Evolutionary conservation across 169 alveolate species (phyloP), one percentile per base, ranked within the genome.

Genomic region (Plasmodium vinckei): DNA sequence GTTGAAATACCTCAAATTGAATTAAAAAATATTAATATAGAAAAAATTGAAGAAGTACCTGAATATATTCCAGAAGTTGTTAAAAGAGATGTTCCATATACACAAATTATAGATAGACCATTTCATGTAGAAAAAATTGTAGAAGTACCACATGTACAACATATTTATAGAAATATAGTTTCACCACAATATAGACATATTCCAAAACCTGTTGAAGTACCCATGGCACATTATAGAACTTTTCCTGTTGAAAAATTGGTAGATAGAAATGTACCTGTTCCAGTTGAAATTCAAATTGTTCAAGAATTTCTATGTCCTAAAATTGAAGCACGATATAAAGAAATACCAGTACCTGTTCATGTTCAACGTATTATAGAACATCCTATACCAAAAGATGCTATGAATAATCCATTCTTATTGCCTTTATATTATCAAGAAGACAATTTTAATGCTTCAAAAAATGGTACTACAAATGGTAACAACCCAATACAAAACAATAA

Each of bases 121-220:
- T 89, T 75, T 56, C 97, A 94, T 72, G 97, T 95, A 23, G 98
- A 96, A 89, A 96, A 95, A 72, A 95, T 96, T 42, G 97, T 96
- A 5, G 98, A 96, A 65, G 98, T 96, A n/a, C 98, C 98, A 27
- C 97, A 96, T 71, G 94, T 96, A 23, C 94, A 95, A 93, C 97
- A 95, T 93, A 92, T 91, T 17, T 95, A 95, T 89, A 93, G 94
- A 92, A 95, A 95, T 72, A 97, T 95, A 71, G 94, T 94, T 71
- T 92, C 95, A 27, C 96, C 98, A 4, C 98, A 96, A 84, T 96
- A 96, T 93, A 96, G 98, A 73, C 97, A 96, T 54, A 97, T 96
- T n/a, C 98, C 98, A 12, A 95, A 97, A 68, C 98, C 98, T 5
- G 98, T 96, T 25, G 98, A 96, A 88, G 97, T 96, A 12, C 98